Evolutionary conservation across 2,329 filamentous ascomycete species (phyloP).

Genomic region (Aspergillus brunneoviolaceus): DNA sequence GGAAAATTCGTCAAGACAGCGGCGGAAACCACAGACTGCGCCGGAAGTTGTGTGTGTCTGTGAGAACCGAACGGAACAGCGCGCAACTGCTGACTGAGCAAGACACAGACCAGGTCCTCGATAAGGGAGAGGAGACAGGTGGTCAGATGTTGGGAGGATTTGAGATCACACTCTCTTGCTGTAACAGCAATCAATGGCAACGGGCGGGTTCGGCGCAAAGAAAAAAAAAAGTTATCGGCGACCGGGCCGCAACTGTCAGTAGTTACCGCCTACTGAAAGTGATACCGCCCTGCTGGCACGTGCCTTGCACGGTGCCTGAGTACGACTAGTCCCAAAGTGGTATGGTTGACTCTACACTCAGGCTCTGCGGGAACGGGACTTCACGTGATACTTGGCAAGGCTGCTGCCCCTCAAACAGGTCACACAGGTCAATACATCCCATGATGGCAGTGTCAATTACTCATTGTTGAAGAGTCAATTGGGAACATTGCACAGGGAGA

Average conservation of each 20-base stretch:
- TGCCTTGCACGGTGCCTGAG: conserved; percentile 5
- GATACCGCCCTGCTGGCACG: conserved; percentile 19
- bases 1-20: conserved; percentile 1
- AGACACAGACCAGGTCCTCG: conserved; percentile 4
- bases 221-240: conserved; percentile 31
- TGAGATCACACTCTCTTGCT: conserved; percentile 1
- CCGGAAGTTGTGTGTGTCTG: not conserved
- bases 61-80: not conserved
- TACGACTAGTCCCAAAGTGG: not conserved
- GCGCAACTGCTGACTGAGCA: not conserved
- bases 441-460: too few species aligned
- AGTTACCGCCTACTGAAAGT: conserved; percentile 13
- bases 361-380: not conserved
- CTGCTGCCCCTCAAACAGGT: not conserved
- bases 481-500: not conserved
- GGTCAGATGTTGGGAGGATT: not conserved
- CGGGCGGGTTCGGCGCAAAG: not conserved
- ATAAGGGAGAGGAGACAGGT: not conserved
- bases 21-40: not conserved
- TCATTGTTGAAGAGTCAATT: too few species aligned
- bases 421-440: not conserved
- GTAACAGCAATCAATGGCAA: not conserved
- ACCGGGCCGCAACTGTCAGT: conserved; percentile 23
- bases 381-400: not conserved
- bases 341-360: not conserved